Base-by-base conservation (phyloP, 805 yeast genomes). In the Suhomyces canberraensis region DNA sequence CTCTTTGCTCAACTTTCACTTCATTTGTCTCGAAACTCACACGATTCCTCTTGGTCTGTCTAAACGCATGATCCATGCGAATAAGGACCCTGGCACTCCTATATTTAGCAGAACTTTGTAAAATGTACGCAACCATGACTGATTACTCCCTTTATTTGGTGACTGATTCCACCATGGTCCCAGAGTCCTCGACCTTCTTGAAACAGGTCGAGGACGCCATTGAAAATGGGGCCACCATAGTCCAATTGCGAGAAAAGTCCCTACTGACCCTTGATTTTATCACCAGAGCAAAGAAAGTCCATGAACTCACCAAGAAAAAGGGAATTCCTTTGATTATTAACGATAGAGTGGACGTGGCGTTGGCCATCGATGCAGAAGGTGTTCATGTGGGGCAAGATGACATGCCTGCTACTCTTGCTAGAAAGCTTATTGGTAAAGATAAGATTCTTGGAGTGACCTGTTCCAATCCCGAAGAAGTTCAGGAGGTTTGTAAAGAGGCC, bases 321-420 rank as follows among this genome's bases (percentile, higher is more conserved):
- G 71, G 74, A 0, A 78, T 90, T 6, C 96, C 96, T 0, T 65
- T 89, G 46, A 76, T 89, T 22, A 88, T 89, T 52, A 87, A 89
- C 48, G 96, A 89, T 52, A 65, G 96, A 35, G 73, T 87, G 2
- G 97, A 89, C 53, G 87, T 90, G 9, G 96, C 96, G 0, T 62
- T 90, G 29, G 96, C 96, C 0, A 71, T 87, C 38, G 93, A 76
- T 47, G 95, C 95, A 2, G 96, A 87, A 45, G 95, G 95, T 24
- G 82, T 90, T 7, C 97, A 89, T 63, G 86, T 89, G 15, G 97
- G 97, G 0, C 96, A 89, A 57, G 89, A 81, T 36, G 97, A 89
- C 54, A 85, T 89, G 86, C 73, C 75, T 8, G 78, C 78, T 1
- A 50, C 50, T 1, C 48, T 71, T 25, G 93, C 78, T 1, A 61